Base-by-base conservation (phyloP, 2,329 filamentous ascomycete genomes). In the Emericellopsis cladophorae region DNA sequence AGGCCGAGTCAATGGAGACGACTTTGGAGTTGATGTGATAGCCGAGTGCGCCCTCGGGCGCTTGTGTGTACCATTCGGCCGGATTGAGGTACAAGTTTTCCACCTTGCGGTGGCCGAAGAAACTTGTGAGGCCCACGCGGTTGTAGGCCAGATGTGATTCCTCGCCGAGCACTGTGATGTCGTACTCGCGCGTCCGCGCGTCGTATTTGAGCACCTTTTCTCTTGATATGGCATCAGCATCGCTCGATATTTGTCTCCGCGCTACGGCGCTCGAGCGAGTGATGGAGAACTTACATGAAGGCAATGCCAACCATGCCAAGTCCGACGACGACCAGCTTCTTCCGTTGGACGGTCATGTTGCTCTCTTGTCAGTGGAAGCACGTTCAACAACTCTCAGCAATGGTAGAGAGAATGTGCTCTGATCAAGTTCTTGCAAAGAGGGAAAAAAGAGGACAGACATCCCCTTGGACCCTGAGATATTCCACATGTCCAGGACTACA, bases 271-370 rank as follows among this genome's bases (percentile, higher is more conserved):
- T 23, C 15, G n/a, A 7, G 36, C 22, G 5, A 29, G n/a, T 22
- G 5, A 36, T 11, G 21, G 12, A 9, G 11, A 12, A 68, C 81
- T 70, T 64, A 90, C 84, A 93, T 86, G 57, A 93, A 90, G 34
- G 84, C 80, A 49, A 92, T 82, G 32, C 83, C 86, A 36, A 95
- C 88, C 89, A 95, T 95, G 3, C 88, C 88, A 61, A 95, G 62
- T 9, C 88, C 88, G 32, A 94, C 85, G 31, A 94, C 79, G 2
- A 93, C 86, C 11, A 41, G 33, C 21, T 33, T 36, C 11, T 41
- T 21, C 23, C 33, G 33, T 16, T 26, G 18, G 4, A 15, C 16
- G 4, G 40, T 15, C 40, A 36, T 41, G 32, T 6, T 5, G 32
- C 18, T 21, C n/a, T 35, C 32, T 35, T 35, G 32, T 5, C 8